Evolutionary conservation across 371 early-diverging fungal species (phyloP), one percentile per base, ranked within the genome.

Genomic region (Syncephalastrum monosporum): DNA sequence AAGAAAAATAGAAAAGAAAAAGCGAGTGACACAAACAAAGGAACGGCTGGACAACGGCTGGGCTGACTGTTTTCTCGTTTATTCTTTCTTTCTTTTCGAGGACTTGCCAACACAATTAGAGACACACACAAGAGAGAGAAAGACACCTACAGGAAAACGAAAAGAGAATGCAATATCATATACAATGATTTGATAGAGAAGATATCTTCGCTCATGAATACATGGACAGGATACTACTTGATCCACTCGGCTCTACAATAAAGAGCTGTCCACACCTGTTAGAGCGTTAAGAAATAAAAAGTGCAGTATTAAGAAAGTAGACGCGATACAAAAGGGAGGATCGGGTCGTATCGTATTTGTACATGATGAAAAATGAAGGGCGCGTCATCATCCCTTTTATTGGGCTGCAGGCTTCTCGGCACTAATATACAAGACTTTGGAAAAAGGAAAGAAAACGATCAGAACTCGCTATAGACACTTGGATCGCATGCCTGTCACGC

Each of bases 341-440:
- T 33, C 29, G 29, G 29, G 7, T 29, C 29, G 29, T 29, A 7
- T 4, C 12, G 38, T 33, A 33, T 33, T 33, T 33, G 44, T 53
- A 38, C 50, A 51, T 12, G 61, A 55, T 29, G 60, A 49, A 15
- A 50, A 14, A 43, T 38, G 19, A 56, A 50, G 27, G 55, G 46
- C 19, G 41, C 41, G 38, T 16, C 41, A 53, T 38, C 45, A 12
- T 25, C 49, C 23, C 41, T 50, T 65, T 56, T 45, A 23, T 56
- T 64, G 60, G 47, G 52, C 60, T 61, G 42, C 25, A 51, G 63
- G 56, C 56, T 70, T 65, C 23, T 72, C 75, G 24, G 79, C 75
- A 57, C 75, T 71, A 58, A 78, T 78, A 61, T 78, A 78, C 47
- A 78, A 63, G 23, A 78, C 79, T 78, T 53, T 17, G 47, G 19